These are phyloP conservation scores for Rhizophora mangle DNA, from an alignment of 345 rosid genomes.

Conservation along the genomic window DNA sequence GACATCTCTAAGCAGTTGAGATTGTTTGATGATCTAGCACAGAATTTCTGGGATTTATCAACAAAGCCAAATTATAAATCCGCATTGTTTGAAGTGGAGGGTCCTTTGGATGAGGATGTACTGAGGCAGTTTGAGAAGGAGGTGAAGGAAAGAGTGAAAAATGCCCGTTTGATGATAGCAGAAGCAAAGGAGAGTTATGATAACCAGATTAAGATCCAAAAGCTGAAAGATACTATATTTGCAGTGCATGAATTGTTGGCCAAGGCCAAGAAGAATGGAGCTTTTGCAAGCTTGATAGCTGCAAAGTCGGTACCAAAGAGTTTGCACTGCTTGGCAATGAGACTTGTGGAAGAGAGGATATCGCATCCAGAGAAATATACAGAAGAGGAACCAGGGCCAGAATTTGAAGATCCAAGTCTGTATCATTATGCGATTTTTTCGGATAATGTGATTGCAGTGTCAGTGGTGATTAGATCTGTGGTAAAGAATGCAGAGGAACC, in stretches of 20 bases:
- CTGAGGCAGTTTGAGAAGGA: constrained; percentile 82
- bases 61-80: constrained; percentile 48
- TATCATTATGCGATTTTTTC: constrained; percentile 81
- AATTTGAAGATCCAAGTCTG: constrained; percentile 69
- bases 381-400: constrained; percentile 50
- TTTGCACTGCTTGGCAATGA: constrained; percentile 91
- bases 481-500: constrained; percentile 80
- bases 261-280: constrained; percentile 90
- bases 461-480: constrained; percentile 85
- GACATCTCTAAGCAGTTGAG: constrained; percentile 74
- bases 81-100: constrained; percentile 41
- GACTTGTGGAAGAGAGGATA: constrained; percentile 85
- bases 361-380: constrained; percentile 64
- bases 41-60: constrained; percentile 58
- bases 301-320: constrained; percentile 87
- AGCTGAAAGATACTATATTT: constrained; percentile 81
- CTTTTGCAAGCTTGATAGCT: constrained; percentile 67
- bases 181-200: constrained; percentile 87
- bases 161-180: constrained; percentile 58
- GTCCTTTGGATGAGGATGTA: constrained; percentile 66
- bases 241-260: constrained; percentile 71
- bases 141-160: constrained; percentile 80
- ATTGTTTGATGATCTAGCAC: constrained; percentile 68
- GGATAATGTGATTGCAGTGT: constrained; percentile 84
- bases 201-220: constrained; percentile 89